Evolutionary conservation across 129 eudicot species (phyloP).

Genomic region (Solidago caesia): DNA sequence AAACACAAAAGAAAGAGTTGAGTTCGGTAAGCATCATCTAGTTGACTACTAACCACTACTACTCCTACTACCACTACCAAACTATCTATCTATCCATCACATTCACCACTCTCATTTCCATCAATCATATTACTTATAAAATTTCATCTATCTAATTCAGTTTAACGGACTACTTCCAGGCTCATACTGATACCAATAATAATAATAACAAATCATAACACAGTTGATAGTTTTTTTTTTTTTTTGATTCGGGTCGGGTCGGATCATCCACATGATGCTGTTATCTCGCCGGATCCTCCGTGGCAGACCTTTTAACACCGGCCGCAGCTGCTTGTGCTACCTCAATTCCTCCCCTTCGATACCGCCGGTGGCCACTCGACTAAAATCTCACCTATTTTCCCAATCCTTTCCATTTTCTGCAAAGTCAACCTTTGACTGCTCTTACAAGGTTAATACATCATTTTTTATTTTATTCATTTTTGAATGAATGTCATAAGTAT

Average conservation of each 20-base stretch:
- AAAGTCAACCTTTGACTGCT: conserved; percentile 30
- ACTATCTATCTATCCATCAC: no score
- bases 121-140: no score
- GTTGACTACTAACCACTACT: conserved; percentile 6
- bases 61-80: no score
- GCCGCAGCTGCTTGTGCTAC: conserved; percentile 30
- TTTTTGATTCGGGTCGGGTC: background rate
- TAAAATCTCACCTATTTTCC: conserved; percentile 7
- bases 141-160: background rate
- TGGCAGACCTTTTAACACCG: conserved; percentile 31
- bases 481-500: background rate
- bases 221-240: no score
- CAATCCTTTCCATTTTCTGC: conserved; percentile 19
- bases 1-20: background rate
- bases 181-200: background rate
- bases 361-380: conserved; percentile 6
- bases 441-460: conserved; percentile 24
- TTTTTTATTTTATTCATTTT: background rate
- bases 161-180: background rate
- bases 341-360: conserved; percentile 27
- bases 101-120: conserved; percentile 4
- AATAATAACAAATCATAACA: no score
- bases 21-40: conserved; percentile 11
- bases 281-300: conserved; percentile 53
- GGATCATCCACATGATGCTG: conserved; percentile 31